These are phyloP conservation scores for Pseudocercospora fuligena DNA, from an alignment of 2,329 filamentous ascomycete genomes.

Conservation along the genomic window DNA sequence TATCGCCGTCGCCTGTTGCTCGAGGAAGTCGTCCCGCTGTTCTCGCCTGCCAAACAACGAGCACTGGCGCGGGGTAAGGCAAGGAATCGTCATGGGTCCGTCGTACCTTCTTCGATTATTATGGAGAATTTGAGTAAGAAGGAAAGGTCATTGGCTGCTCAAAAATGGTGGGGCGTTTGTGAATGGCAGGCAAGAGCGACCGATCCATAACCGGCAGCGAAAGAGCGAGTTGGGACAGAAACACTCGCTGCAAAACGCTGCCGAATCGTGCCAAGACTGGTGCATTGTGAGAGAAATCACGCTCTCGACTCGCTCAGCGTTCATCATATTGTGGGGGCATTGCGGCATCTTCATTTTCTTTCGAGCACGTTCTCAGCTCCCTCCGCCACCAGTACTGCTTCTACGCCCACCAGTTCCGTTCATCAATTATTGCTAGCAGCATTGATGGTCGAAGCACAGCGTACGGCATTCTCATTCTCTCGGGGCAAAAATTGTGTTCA, in stretches of 20 bases:
- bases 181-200: not conserved
- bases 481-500: too few species aligned
- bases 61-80: not conserved
- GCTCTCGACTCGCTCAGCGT: too few species aligned
- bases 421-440: not conserved
- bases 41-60: not conserved
- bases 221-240: not conserved
- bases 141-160: not conserved
- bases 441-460: not conserved
- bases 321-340: too few species aligned
- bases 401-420: not conserved
- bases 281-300: too few species aligned
- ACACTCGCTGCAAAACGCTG: too few species aligned
- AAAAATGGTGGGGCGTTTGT: too few species aligned
- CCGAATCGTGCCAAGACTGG: too few species aligned
- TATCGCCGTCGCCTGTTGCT: not conserved
- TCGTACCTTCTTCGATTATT: not conserved
- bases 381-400: too few species aligned
- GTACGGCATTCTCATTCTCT: not conserved
- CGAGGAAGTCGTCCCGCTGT: not conserved
- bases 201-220: not conserved
- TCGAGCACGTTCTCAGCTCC: too few species aligned
- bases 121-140: not conserved
- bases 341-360: too few species aligned
- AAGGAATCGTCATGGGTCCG: constrained; percentile 5